Evolutionary conservation across 2,329 filamentous ascomycete species (phyloP).

Genomic region (Fusarium sp.): DNA sequence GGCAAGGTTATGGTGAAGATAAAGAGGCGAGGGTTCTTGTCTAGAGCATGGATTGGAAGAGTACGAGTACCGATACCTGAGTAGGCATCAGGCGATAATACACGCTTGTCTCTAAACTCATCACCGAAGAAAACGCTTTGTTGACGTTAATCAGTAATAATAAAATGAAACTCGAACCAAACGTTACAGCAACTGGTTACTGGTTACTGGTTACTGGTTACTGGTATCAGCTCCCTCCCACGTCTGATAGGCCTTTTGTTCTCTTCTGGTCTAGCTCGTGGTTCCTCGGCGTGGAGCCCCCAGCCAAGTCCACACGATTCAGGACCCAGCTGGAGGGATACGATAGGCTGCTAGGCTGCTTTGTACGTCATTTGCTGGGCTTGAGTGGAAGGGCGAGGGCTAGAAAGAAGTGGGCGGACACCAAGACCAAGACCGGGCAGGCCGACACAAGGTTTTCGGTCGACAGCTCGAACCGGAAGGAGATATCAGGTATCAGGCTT

Average conservation of each 20-base stretch:
- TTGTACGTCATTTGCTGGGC: slow-evolving; percentile 27
- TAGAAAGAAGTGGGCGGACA: slow-evolving; percentile 15
- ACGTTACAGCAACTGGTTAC: too few species aligned
- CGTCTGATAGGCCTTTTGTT: slow-evolving; percentile 13
- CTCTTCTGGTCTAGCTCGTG: too few species aligned
- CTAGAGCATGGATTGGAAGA: too few species aligned
- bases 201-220: too few species aligned
- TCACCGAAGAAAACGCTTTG: neutral
- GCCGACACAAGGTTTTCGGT: slow-evolving; percentile 45
- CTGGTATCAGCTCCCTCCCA: neutral
- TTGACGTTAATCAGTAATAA: too few species aligned
- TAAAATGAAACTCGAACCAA: neutral
- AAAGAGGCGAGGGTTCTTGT: too few species aligned
- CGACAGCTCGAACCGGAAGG: slow-evolving; percentile 31
- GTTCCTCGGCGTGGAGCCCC: slow-evolving; percentile 5
- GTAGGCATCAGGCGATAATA: too few species aligned
- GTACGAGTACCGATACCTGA: too few species aligned
- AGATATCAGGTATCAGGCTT: slow-evolving; percentile 1
- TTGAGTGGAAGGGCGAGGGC: too few species aligned
- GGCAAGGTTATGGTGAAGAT: too few species aligned
- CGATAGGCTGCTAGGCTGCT: slow-evolving; percentile 25
- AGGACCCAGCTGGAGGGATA: neutral
- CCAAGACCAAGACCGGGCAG: slow-evolving; percentile 27
- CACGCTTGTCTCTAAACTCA: neutral
- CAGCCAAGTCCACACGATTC: slow-evolving; percentile 4